Conservation (phyloP, 192 early-diverging fungal species). For the Mortierella alpina region DNA sequence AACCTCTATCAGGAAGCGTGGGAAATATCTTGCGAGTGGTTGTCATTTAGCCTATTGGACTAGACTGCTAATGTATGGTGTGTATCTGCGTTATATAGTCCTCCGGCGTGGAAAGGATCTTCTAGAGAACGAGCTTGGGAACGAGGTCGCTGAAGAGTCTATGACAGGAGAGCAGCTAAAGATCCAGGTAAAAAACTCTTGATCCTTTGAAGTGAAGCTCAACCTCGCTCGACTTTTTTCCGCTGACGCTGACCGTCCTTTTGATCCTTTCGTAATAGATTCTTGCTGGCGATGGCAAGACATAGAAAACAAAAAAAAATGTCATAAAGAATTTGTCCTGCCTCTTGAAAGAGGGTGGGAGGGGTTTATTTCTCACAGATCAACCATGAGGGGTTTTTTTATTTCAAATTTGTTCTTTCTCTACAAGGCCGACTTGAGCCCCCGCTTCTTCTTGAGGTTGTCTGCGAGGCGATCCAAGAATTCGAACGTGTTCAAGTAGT, state of each 20-base stretch:
- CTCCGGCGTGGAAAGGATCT: constrained; percentile 45
- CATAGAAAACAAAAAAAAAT: constrained; percentile 1
- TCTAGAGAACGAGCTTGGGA: constrained; percentile 32
- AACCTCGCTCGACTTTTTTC: too few species aligned
- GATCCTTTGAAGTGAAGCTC: not conserved
- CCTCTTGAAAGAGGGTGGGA: too few species aligned
- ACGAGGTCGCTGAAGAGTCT: constrained; percentile 9
- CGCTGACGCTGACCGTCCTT: not conserved
- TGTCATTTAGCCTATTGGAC: not conserved
- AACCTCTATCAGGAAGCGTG: not conserved
- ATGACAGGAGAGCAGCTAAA: constrained; percentile 28
- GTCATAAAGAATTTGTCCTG: too few species aligned
- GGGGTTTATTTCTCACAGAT: too few species aligned
- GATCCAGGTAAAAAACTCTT: constrained; percentile 12
- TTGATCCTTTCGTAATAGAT: not conserved
- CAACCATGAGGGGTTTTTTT: not conserved
- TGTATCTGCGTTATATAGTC: constrained; percentile 3
- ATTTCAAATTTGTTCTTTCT: not conserved
- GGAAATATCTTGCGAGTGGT: not conserved
- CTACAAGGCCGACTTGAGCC: constrained; percentile 23
- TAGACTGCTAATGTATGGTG: not conserved
- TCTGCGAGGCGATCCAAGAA: constrained; percentile 89
- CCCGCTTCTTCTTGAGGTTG: constrained; percentile 56
- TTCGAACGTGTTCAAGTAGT: constrained; percentile 89
- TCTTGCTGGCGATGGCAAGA: constrained; percentile 8